phyloP scores from a whole-genome alignment of 768 basidiomycete species.

The Boletus huronensis region DNA sequence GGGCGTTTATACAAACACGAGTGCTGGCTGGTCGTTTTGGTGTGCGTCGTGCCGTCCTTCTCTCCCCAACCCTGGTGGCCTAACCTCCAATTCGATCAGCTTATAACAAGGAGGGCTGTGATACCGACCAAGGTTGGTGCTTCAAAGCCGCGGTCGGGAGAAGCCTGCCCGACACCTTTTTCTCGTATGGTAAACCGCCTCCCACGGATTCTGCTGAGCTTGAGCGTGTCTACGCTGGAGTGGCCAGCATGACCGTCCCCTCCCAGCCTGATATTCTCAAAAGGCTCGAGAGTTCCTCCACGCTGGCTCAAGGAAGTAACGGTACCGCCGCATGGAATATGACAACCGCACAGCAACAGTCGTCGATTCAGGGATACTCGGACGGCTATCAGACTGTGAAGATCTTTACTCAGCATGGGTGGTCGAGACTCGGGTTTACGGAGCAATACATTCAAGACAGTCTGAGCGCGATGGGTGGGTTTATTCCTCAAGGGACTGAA shows the following conservation, averaged over 20 bases:
- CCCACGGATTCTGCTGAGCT: slow-evolving; percentile 20
- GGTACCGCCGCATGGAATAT: slow-evolving; percentile 1
- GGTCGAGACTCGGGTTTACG: slow-evolving; percentile 55
- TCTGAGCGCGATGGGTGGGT: slow-evolving; percentile 18
- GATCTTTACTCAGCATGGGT: slow-evolving; percentile 47
- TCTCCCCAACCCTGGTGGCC: background rate
- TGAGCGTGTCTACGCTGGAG: slow-evolving; percentile 17
- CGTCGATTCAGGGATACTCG: slow-evolving; percentile 44
- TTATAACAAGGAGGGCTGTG: slow-evolving; percentile 60
- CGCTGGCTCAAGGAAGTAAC: background rate
- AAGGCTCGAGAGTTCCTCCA: background rate
- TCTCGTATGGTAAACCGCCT: slow-evolving; percentile 40
- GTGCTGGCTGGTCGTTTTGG: slow-evolving; percentile 72
- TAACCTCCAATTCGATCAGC: slow-evolving; percentile 35
- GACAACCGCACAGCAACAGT: slow-evolving; percentile 9
- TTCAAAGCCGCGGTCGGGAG: slow-evolving; percentile 59
- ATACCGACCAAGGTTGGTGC: slow-evolving; percentile 63
- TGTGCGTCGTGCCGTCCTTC: slow-evolving; percentile 37
- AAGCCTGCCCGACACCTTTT: slow-evolving; percentile 56
- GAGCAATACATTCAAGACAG: slow-evolving; percentile 59
- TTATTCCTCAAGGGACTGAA: slow-evolving; percentile 6
- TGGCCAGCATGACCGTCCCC: slow-evolving; percentile 13
- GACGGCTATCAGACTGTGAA: slow-evolving; percentile 58
- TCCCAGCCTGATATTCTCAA: slow-evolving; percentile 14
- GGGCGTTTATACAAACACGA: slow-evolving; percentile 50